Conservation (phyloP, 176 grass and related monocot species). For the maize (Zea mays) region Zm-B73-REFERENCE-NAM-5.0 NC_050097.1:231212501-231213000, state of each 20-base stretch:
- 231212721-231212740: not conserved
- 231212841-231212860: too few relatives aligned
- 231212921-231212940: too few relatives aligned
- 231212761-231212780: not conserved
- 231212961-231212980: not conserved
- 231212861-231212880: too few relatives aligned
- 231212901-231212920: too few relatives aligned
- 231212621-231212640: constrained; percentile 64
- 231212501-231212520: not conserved
- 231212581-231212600: constrained; percentile 34
- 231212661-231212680: constrained; percentile 62
- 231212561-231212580: not conserved
- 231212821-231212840: too few relatives aligned
- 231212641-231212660: constrained; percentile 71
- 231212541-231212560: not conserved
- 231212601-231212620: constrained; percentile 46
- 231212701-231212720: not conserved
- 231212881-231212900: too few relatives aligned
- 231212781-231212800: not conserved
- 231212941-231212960: too few relatives aligned
- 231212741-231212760: not conserved
- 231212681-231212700: not conserved
- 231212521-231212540: constrained; percentile 5
- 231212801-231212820: not conserved
- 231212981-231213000: not conserved